Evolutionary conservation across 2,329 filamentous ascomycete species (phyloP), one percentile per base, ranked within the genome.

Genomic region (Colletotrichum viniferum): DNA sequence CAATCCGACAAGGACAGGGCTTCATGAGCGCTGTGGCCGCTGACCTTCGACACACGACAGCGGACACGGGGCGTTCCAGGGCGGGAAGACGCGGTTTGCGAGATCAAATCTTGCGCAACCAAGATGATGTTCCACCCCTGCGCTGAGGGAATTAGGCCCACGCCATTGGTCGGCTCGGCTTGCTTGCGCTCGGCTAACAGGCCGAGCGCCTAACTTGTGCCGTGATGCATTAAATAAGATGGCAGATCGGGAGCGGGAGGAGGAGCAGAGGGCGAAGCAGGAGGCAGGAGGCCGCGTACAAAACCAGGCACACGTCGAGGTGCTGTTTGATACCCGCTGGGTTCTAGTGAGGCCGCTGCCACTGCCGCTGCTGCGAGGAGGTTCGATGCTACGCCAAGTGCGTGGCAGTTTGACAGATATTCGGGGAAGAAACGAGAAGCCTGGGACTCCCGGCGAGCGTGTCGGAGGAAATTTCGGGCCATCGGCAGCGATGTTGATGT

Each of bases 101-200:
- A 76, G 74, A 74, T 76, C 64, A 74, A 74, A 74, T 74, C 60
- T 74, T 64, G 74, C 71, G 65, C 71, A 62, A 70, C 65, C 64
- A 55, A 61, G 71, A 76, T 62, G 60, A 30, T 66, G 28, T 38
- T 14, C n/a, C 26, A 10, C 55, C 34, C 24, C 21, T 43, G 43
- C 10, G 60, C 30, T 38, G 38, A 61, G 28, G 21, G 71, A 48
- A 28, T 32, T 28, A 18, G 4, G 12, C 13, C 18, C 14, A n/a
- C 71, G 34, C 69, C 28, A 74, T 48, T 74, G 69, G 73, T 14
- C 43, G 62, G 38, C 32, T 75, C 73, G 69, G 61, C 69, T 67
- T 67, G 69, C 28, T 68, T 38, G 28, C 65, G 32, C 26, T 69
- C 70, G 70, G 73, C 64, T 55, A 62, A 32, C 21, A 26, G 71